phyloP scores from a whole-genome alignment of 73 alveolate species.

The Paramecium pentaurelia region DNA sequence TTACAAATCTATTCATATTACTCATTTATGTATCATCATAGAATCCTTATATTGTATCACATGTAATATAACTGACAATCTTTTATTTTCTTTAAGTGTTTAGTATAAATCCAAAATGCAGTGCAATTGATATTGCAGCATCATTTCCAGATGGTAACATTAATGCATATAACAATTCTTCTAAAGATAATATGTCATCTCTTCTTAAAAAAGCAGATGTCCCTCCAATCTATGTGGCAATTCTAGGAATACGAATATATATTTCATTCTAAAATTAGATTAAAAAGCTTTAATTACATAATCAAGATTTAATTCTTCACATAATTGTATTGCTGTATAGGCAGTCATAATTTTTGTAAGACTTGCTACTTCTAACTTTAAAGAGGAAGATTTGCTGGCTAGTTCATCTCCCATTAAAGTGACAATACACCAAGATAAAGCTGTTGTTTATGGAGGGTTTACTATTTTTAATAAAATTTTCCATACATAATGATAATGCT shows the following conservation, averaged over 20 bases:
- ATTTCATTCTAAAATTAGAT: slow-evolving; percentile 54
- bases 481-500: background rate
- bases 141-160: slow-evolving; percentile 79
- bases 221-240: slow-evolving; percentile 72
- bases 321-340: background rate
- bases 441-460: slow-evolving; percentile 30
- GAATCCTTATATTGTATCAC: background rate
- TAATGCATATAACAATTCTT: slow-evolving; percentile 69
- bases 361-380: slow-evolving; percentile 75
- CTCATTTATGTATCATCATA: background rate
- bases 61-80: background rate
- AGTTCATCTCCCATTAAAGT: background rate
- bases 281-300: slow-evolving; percentile 29
- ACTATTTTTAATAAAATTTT: background rate
- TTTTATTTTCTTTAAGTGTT: background rate
- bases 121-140: slow-evolving; percentile 71
- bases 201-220: slow-evolving; percentile 70
- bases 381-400: background rate
- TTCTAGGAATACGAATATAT: slow-evolving; percentile 64
- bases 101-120: slow-evolving; percentile 49
- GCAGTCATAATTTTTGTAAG: slow-evolving; percentile 82
- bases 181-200: slow-evolving; percentile 61
- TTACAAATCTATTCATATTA: slow-evolving; percentile 51
- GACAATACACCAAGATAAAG: slow-evolving; percentile 31
- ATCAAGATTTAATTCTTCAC: slow-evolving; percentile 39